phyloP scores from a whole-genome alignment of 345 rosid species.

The Balakata baccata region DNA sequence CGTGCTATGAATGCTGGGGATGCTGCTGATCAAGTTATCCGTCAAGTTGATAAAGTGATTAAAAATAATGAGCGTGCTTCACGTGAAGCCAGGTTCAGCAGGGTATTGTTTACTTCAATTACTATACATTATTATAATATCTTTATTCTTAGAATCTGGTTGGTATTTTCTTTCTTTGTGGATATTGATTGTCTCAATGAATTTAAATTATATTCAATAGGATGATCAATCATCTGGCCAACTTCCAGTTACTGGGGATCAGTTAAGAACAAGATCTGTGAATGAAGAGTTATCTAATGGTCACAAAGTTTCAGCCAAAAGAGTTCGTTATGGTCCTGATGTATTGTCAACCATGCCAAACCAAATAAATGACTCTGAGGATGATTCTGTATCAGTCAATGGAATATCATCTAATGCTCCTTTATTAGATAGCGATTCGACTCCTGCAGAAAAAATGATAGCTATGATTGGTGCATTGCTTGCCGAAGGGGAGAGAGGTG shows the following conservation, averaged over 20 bases:
- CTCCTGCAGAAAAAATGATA: slow-evolving; percentile 95
- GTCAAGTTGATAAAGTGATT: slow-evolving; percentile 86
- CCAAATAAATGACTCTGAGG: slow-evolving; percentile 48
- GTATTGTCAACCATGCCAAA: slow-evolving; percentile 35
- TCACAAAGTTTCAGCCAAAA: slow-evolving; percentile 59
- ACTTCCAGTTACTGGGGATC: slow-evolving; percentile 49
- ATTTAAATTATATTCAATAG: slow-evolving; percentile 36
- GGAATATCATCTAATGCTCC: slow-evolving; percentile 48
- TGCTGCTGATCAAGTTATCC: slow-evolving; percentile 90
- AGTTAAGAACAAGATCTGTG: slow-evolving; percentile 63
- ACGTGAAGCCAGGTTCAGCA: slow-evolving; percentile 62
- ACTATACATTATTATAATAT: not conserved
- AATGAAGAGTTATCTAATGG: slow-evolving; percentile 56
- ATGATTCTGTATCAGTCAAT: slow-evolving; percentile 51
- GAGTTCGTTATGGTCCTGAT: slow-evolving; percentile 46
- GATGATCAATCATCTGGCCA: slow-evolving; percentile 68
- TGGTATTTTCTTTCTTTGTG: not conserved
- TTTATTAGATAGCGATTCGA: slow-evolving; percentile 57
- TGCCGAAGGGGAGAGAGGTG: slow-evolving; percentile 99
- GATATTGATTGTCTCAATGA: not conserved
- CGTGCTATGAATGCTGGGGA: slow-evolving; percentile 91
- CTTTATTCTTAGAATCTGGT: slow-evolving; percentile 1
- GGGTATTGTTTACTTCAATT: slow-evolving; percentile 43
- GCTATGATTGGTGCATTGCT: slow-evolving; percentile 98
- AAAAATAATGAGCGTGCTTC: slow-evolving; percentile 81